A percentile compares a stretch with the other conserved stretches of the same genome.
phyloP scores from a whole-genome alignment of 2,329 filamentous ascomycete species.

The Xylaria sp. region DNA sequence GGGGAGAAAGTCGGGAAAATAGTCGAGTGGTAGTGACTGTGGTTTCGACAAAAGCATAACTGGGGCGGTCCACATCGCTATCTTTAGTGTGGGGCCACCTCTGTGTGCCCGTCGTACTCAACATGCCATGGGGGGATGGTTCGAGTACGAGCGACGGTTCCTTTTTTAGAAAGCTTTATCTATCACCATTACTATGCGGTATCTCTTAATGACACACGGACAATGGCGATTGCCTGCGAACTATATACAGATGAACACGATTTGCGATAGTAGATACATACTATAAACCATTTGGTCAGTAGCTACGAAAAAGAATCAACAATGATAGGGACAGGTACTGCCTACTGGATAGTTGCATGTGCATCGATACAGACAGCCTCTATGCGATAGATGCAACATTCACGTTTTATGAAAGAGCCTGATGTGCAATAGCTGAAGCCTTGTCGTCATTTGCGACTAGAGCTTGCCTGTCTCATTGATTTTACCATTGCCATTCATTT shows the following conservation, averaged over 20 bases:
- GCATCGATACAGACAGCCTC: not conserved
- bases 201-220: not conserved
- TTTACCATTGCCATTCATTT: not conserved
- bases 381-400: not conserved
- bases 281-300: no score
- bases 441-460: constrained; percentile 32
- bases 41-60: constrained; percentile 16
- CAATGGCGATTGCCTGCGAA: not conserved
- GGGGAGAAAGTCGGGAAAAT: constrained; percentile 30
- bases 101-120: no score
- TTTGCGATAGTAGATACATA: no score
- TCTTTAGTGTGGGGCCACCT: not conserved
- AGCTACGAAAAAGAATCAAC: no score
- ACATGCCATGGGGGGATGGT: constrained; percentile 19
- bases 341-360: not conserved
- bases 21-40: constrained; percentile 36
- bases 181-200: no score
- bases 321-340: no score
- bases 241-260: no score
- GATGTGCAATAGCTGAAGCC: constrained; percentile 15
- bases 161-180: constrained; percentile 15
- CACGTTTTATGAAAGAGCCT: not conserved
- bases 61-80: constrained; percentile 1
- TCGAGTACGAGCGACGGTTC: constrained; percentile 29
- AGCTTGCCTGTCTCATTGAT: not conserved